Conservation (phyloP, 441 rosid species). For the Mallotus repandus region DNA sequence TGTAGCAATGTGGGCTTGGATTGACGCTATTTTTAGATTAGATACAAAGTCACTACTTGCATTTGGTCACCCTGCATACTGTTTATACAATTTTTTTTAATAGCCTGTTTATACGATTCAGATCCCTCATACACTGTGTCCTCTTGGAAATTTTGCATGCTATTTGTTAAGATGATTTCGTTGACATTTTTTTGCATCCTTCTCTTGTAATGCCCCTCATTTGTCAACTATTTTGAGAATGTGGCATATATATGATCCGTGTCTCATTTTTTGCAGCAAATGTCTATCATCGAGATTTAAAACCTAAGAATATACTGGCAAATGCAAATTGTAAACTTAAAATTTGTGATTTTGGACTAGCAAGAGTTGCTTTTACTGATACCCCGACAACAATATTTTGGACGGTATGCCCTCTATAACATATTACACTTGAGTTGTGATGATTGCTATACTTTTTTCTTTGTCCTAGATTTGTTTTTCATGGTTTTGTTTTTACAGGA, state of each 20-base stretch:
- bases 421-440: slow-evolving; percentile 6
- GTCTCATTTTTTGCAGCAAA: slow-evolving; percentile 58
- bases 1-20: background rate
- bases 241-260: slow-evolving; percentile 21
- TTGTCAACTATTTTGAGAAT: background rate
- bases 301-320: slow-evolving; percentile 95
- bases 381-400: slow-evolving; percentile 85
- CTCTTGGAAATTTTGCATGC: background rate
- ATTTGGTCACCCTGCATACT: background rate
- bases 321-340: slow-evolving; percentile 99
- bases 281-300: slow-evolving; percentile 95
- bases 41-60: background rate
- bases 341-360: slow-evolving; percentile 95
- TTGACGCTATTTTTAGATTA: slow-evolving; percentile 7
- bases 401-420: slow-evolving; percentile 53
- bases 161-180: background rate
- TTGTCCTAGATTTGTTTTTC: background rate
- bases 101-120: background rate
- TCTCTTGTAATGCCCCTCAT: slow-evolving; percentile 7
- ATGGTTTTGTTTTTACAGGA: slow-evolving; percentile 42
- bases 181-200: background rate
- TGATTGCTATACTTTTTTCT: background rate
- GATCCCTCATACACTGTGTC: background rate
- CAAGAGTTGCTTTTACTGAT: slow-evolving; percentile 90
- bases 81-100: too few relatives aligned